These are phyloP conservation scores for Aspergillus pseudoglaucus DNA, from an alignment of 2,329 filamentous ascomycete genomes.

Conservation along the genomic window DNA sequence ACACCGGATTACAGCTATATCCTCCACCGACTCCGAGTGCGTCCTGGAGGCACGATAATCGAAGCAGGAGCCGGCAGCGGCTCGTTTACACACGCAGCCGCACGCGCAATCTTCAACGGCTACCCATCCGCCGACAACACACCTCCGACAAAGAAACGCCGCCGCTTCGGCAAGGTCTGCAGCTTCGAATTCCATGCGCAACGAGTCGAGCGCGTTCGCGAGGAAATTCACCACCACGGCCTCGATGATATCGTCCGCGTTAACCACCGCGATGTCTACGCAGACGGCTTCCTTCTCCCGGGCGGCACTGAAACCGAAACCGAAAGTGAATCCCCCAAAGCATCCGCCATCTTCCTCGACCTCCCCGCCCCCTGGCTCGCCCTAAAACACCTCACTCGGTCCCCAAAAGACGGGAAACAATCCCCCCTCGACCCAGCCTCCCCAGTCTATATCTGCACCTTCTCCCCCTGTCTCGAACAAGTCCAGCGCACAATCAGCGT, in stretches of 20 bases:
- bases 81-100: conserved; percentile 47
- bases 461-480: conserved; percentile 96
- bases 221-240: conserved; percentile 40
- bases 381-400: conserved; percentile 41
- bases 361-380: conserved; percentile 47
- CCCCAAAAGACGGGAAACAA: conserved; percentile 22
- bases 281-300: conserved; percentile 40
- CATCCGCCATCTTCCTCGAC: conserved; percentile 45
- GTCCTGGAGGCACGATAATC: conserved; percentile 42
- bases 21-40: conserved; percentile 41
- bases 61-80: conserved; percentile 49
- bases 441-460: conserved; percentile 78
- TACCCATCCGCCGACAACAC: conserved; percentile 20
- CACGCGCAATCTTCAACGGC: conserved; percentile 44
- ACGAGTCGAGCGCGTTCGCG: conserved; percentile 34
- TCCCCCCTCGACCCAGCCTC: conserved; percentile 64
- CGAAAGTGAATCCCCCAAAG: conserved; percentile 33
- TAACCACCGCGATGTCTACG: conserved; percentile 45
- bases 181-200: conserved; percentile 47
- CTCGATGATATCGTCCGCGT: conserved; percentile 40
- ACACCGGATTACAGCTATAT: conserved; percentile 50
- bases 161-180: conserved; percentile 39
- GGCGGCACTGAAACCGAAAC: conserved; percentile 26
- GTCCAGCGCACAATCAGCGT: conserved; percentile 77
- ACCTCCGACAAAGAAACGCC: conserved; percentile 16